Conservation (phyloP, 2,329 filamentous ascomycete genomes). For the Hymenoscyphus albidus region DNA sequence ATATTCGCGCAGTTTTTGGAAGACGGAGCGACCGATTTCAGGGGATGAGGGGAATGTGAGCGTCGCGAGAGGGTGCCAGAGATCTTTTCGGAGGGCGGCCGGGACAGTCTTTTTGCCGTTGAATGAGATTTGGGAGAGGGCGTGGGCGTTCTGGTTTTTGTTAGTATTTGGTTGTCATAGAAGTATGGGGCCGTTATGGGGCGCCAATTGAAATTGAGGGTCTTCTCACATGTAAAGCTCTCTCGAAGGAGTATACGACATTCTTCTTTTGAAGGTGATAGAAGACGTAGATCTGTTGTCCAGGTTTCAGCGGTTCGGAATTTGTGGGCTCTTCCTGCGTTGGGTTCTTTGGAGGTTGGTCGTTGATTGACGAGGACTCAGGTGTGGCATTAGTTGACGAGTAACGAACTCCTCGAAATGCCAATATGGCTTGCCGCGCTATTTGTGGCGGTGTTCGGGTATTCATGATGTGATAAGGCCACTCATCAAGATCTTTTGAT, state of each 20-base stretch:
- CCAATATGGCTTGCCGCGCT: constrained; percentile 14
- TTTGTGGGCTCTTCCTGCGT: not conserved
- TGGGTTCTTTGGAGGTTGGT: not conserved
- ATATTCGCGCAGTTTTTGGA: constrained; percentile 62
- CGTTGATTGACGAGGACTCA: not conserved
- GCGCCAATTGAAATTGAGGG: not conserved
- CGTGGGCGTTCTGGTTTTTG: constrained; percentile 40
- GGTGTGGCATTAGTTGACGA: constrained; percentile 11
- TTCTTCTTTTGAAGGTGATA: constrained; percentile 39
- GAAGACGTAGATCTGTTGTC: constrained; percentile 38
- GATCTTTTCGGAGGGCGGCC: constrained; percentile 61
- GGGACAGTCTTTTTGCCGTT: constrained; percentile 66
- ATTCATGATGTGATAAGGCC: constrained; percentile 21
- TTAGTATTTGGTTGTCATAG: not conserved
- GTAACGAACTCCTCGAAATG: constrained; percentile 15
- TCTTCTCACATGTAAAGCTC: constrained; percentile 34
- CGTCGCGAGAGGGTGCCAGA: constrained; percentile 59
- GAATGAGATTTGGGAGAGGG: constrained; percentile 57
- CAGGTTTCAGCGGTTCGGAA: constrained; percentile 11
- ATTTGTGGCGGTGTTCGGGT: constrained; percentile 13
- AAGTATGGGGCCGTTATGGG: not conserved
- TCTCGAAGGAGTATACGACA: constrained; percentile 39
- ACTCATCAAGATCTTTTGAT: not conserved
- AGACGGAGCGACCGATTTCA: constrained; percentile 54
- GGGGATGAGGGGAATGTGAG: constrained; percentile 54